Conservation (phyloP, 1,284 basidiomycete genomes). For the Sporisorium graminicola region DNA sequence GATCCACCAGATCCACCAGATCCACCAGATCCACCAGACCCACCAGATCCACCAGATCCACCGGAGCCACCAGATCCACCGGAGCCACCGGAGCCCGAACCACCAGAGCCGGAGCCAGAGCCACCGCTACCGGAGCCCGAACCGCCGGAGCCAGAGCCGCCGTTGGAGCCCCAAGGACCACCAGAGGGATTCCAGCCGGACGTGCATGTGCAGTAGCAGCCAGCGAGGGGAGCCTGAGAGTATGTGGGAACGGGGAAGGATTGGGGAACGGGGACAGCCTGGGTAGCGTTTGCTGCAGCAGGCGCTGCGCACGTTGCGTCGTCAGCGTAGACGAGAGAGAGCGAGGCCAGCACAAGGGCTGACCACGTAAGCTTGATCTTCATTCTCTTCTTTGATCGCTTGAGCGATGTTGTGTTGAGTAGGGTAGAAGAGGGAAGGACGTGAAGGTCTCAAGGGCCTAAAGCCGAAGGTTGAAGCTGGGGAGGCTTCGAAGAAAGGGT, state of each 20-base stretch:
- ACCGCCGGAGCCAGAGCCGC: constrained; percentile 16
- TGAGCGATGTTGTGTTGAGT: neutral
- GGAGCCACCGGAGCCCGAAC: constrained; percentile 8
- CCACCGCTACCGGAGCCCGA: constrained; percentile 14
- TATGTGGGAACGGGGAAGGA: constrained; percentile 41
- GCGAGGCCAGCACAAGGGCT: constrained; percentile 29
- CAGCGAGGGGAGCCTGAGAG: constrained; percentile 35
- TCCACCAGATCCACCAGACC: neutral
- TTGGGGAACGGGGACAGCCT: constrained; percentile 26
- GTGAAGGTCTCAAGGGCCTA: neutral
- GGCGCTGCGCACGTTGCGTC: constrained; percentile 28
- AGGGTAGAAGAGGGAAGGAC: neutral
- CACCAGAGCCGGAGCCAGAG: constrained; percentile 12
- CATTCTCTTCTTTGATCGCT: constrained; percentile 7
- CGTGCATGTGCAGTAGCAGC: constrained; percentile 44
- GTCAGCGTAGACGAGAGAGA: constrained; percentile 23
- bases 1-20: constrained; percentile 8
- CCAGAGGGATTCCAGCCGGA: constrained; percentile 15
- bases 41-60: constrained; percentile 17
- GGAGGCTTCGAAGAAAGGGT: neutral
- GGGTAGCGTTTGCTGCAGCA: constrained; percentile 24
- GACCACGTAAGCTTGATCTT: constrained; percentile 43
- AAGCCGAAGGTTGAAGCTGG: neutral
- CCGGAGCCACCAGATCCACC: constrained; percentile 9
- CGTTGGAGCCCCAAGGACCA: constrained; percentile 15